Evolutionary conservation across 768 basidiomycete genomes (phyloP).

Genomic region (Lepiota brunneoincarnata): DNA sequence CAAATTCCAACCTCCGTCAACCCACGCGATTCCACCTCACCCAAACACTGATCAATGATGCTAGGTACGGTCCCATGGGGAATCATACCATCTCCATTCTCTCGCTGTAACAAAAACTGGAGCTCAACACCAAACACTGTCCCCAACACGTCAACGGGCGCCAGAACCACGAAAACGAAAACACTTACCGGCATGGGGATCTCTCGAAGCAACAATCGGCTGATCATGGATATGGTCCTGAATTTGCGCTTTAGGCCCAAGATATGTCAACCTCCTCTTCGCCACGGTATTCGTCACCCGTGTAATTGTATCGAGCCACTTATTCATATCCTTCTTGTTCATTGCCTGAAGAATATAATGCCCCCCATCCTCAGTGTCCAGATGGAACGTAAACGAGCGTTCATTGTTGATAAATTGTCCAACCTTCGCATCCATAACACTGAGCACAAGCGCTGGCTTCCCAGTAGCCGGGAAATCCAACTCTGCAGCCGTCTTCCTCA

Average conservation of each 20-base stretch:
- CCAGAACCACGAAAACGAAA: background rate
- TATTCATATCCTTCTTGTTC: slow-evolving; percentile 66
- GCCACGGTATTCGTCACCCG: slow-evolving; percentile 71
- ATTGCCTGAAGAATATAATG: slow-evolving; percentile 77
- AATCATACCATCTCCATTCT: slow-evolving; percentile 48
- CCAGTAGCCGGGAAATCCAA: slow-evolving; percentile 71
- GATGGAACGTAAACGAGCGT: slow-evolving; percentile 77
- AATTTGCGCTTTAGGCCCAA: slow-evolving; percentile 73
- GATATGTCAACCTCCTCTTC: slow-evolving; percentile 76
- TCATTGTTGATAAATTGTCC: slow-evolving; percentile 75
- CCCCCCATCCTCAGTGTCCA: slow-evolving; percentile 86
- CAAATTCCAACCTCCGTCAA: slow-evolving; percentile 83
- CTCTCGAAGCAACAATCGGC: slow-evolving; percentile 55
- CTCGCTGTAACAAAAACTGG: slow-evolving; percentile 64
- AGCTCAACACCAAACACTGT: slow-evolving; percentile 78
- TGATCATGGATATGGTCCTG: slow-evolving; percentile 73
- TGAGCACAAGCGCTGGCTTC: slow-evolving; percentile 75
- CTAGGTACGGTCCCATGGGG: slow-evolving; percentile 60
- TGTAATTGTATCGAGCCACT: slow-evolving; percentile 76
- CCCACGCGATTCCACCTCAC: slow-evolving; percentile 73
- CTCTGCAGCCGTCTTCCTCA: slow-evolving; percentile 65
- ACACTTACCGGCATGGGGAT: slow-evolving; percentile 70
- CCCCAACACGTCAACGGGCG: slow-evolving; percentile 8
- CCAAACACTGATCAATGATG: slow-evolving; percentile 62
- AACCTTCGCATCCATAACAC: slow-evolving; percentile 69